Evolutionary conservation across 2,329 filamentous ascomycete species (phyloP).

Genomic region (Penicillium brasilianum): DNA sequence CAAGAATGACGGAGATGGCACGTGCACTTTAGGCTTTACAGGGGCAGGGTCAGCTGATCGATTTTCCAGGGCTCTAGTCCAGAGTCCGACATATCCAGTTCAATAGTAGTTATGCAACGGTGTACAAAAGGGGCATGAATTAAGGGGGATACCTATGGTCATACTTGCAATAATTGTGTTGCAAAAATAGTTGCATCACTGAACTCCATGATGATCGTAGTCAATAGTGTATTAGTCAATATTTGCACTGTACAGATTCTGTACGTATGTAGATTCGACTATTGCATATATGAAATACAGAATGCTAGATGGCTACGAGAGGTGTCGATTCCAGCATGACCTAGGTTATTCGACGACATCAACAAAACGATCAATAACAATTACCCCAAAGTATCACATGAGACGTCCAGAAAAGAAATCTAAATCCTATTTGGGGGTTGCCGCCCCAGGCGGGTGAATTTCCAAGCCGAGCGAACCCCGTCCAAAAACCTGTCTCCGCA

Average conservation of each 20-base stretch:
- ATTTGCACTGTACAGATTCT: neutral
- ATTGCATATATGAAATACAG: neutral
- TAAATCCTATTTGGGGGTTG: conserved; percentile 16
- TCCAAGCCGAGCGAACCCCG: conserved; percentile 19
- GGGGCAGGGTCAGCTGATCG: conserved; percentile 11
- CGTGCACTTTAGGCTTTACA: conserved; percentile 21
- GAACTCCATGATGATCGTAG: no score
- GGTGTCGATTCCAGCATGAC: neutral
- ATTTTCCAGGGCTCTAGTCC: neutral
- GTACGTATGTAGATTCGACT: neutral
- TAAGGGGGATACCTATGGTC: no score
- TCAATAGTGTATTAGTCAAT: no score
- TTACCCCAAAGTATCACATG: neutral
- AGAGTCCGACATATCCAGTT: neutral
- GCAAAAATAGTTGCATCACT: no score
- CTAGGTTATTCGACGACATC: neutral
- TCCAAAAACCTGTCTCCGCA: conserved; percentile 28
- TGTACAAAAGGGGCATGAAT: neutral
- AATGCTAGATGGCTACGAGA: neutral
- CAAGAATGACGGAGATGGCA: conserved; percentile 10
- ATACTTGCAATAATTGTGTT: no score
- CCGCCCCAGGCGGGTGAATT: conserved; percentile 23
- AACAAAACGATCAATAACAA: neutral
- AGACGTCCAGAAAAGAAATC: neutral
- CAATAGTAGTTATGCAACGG: neutral